These are phyloP conservation scores for Arabis alpina DNA, from an alignment of 345 rosid genomes.

Conservation along the genomic window DNA sequence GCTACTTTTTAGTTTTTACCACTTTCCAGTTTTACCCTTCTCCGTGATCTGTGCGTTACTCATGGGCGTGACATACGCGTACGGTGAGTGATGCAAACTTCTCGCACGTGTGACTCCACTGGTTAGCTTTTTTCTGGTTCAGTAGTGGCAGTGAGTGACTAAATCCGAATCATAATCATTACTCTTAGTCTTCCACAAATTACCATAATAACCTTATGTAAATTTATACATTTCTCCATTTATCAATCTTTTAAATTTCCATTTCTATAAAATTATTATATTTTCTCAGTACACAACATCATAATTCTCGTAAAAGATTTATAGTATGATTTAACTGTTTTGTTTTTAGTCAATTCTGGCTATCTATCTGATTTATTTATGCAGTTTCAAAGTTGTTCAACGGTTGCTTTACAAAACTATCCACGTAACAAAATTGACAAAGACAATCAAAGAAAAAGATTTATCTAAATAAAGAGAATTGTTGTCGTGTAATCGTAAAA, in stretches of 20 bases:
- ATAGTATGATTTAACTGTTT: too few relatives aligned
- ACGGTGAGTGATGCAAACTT: slow-evolving; percentile 41
- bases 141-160: slow-evolving; percentile 4
- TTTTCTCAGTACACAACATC: slow-evolving; percentile 13
- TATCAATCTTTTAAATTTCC: slow-evolving; percentile 9
- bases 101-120: slow-evolving; percentile 38
- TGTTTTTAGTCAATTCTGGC: too few relatives aligned
- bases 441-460: too few relatives aligned
- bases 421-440: too few relatives aligned
- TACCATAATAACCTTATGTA: slow-evolving; percentile 2
- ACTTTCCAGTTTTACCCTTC: slow-evolving; percentile 23
- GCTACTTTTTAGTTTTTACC: neutral
- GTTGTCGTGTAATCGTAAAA: too few relatives aligned
- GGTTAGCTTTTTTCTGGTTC: slow-evolving; percentile 6
- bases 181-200: neutral
- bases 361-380: too few relatives aligned
- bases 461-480: too few relatives aligned
- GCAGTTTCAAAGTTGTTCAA: too few relatives aligned
- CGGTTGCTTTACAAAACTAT: too few relatives aligned
- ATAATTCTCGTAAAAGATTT: too few relatives aligned
- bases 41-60: slow-evolving; percentile 34
- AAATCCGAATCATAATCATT: neutral
- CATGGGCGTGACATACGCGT: slow-evolving; percentile 46
- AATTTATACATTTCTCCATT: neutral
- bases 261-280: neutral